Base-by-base conservation (phyloP, 805 yeast genomes). In the Schwanniomyces polymorphus region DNA sequence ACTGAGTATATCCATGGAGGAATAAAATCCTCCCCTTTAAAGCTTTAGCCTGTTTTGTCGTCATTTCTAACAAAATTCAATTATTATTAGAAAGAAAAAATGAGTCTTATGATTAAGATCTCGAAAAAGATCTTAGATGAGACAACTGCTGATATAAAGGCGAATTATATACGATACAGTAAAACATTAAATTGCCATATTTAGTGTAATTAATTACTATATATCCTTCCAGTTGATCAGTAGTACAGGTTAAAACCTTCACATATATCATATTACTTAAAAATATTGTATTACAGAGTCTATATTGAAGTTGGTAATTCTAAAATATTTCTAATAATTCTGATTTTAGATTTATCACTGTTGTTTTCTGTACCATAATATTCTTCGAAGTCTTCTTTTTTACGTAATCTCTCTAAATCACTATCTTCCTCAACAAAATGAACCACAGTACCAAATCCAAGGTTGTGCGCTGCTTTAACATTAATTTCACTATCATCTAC, bases 1-100 rank as follows among this genome's bases (percentile, higher is more conserved):
- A 86, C 73, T 92, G 97, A 12, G 91, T 82, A 65, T 84, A 91
- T 0, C 99, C 98, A 55, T 92, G 99, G 26, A 94, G 71, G 66
- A 94, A 92, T n/a, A 92, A 72, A 25, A 92, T 75, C 55, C 83
- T 84, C 10, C 74, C 78, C 39, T 64, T 67, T 38, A 35, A 56
- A 41, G 11, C 52, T 52, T 43, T 14, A 7, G 31, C 27, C 4
- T 44, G 42, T 12, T 43, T 38, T 10, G 41, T 7, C 14, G 41
- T 21, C 41, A 38, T 38, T 4, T 23, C 27, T 37, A 37, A 5
- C 9, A 14, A 11, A 7, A 31, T 29, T 12, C 8, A 16, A 14
- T 4, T 21, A 21, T 21, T 21, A 21, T 21, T 21, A 4, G 23
- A 31, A 31, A 16, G 14, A 16, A 31, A 31, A 31, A 4, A 14